phyloP scores from a whole-genome alignment of 257 asterid genomes.

The Sherardia arvensis region DNA sequence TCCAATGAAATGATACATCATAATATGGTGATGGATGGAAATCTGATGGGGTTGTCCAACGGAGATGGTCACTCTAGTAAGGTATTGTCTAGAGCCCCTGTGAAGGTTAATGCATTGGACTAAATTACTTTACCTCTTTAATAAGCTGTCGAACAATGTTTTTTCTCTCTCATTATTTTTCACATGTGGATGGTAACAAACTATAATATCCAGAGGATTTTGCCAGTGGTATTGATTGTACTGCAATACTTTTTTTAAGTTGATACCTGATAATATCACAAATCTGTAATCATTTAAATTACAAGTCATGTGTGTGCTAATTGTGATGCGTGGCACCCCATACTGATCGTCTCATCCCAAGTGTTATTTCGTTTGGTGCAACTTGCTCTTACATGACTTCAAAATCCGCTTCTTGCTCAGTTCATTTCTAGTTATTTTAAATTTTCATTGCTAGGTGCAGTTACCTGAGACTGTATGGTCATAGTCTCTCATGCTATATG shows the following conservation, averaged over 20 bases:
- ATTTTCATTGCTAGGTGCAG: background rate
- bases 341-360: background rate
- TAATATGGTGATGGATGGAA: constrained; percentile 23
- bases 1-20: constrained; percentile 26
- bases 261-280: too few species aligned
- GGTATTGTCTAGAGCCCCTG: constrained; percentile 27
- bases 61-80: constrained; percentile 32
- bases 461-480: background rate
- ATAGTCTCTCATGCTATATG: background rate
- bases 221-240: background rate
- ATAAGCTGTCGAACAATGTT: background rate
- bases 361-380: background rate
- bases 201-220: too few species aligned
- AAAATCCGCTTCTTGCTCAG: background rate
- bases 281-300: too few species aligned
- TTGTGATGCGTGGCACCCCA: background rate
- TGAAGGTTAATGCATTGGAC: constrained; percentile 37
- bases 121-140: background rate
- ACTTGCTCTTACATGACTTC: background rate
- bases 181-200: background rate
- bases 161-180: too few species aligned
- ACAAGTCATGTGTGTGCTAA: background rate
- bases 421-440: background rate
- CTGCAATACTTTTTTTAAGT: too few species aligned
- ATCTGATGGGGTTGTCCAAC: constrained; percentile 21